Evolutionary conservation across 2,329 filamentous ascomycete species (phyloP).

Genomic region (Talaromyces sp.): DNA sequence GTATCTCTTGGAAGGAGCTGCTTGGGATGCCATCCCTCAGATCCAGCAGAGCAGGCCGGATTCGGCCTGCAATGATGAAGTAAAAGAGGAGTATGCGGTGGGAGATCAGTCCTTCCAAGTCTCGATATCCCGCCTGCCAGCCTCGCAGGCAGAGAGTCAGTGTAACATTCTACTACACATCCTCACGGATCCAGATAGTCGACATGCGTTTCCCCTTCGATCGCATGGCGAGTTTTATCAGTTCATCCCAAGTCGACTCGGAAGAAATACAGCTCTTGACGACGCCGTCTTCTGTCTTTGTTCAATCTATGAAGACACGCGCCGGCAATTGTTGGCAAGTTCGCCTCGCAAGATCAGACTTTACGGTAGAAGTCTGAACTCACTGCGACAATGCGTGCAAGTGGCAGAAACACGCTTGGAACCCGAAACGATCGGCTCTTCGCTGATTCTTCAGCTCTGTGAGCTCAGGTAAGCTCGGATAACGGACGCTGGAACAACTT

Average conservation of each 20-base stretch:
- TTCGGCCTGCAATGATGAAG: not conserved
- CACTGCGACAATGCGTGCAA: constrained; percentile 12
- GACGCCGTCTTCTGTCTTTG: constrained; percentile 11
- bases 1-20: constrained; percentile 13
- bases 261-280: constrained; percentile 12
- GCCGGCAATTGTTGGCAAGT: not conserved
- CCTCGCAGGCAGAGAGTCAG: constrained; percentile 3
- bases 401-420: constrained; percentile 3
- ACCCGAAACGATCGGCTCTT: constrained; percentile 22
- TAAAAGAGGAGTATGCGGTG: constrained; percentile 3
- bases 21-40: not conserved
- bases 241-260: constrained; percentile 12
- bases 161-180: constrained; percentile 7
- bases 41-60: not conserved
- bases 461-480: constrained; percentile 20
- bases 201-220: constrained; percentile 9
- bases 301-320: constrained; percentile 9
- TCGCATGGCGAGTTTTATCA: constrained; percentile 14
- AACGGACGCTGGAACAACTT: constrained; percentile 22
- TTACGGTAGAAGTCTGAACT: constrained; percentile 9
- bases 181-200: constrained; percentile 1
- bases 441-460: constrained; percentile 23
- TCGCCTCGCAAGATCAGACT: not conserved
- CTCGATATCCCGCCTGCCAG: constrained; percentile 5
- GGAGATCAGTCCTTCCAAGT: not conserved